These are phyloP conservation scores for Rhytidhysteron rufulum DNA, from an alignment of 2,329 filamentous ascomycete species.

Conservation along the genomic window DNA sequence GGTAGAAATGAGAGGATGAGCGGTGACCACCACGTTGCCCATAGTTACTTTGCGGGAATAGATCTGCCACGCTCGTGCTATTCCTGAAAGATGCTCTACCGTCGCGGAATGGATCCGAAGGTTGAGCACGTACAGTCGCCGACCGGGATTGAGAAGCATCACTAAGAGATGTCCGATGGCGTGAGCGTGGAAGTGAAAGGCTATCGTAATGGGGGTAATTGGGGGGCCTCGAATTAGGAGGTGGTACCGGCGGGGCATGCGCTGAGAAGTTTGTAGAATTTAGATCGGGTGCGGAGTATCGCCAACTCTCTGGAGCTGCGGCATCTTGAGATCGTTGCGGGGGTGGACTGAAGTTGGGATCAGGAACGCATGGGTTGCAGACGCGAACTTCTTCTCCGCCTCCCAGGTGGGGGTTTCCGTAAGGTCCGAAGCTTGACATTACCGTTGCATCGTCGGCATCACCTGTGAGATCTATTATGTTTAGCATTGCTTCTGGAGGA, in stretches of 20 bases:
- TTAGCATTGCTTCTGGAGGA: constrained; percentile 31
- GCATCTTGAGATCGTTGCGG: constrained; percentile 38
- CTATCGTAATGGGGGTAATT: no score
- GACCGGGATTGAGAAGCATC: constrained; percentile 12
- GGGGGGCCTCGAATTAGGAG: neutral
- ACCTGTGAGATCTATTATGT: constrained; percentile 44
- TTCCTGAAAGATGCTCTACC: constrained; percentile 23
- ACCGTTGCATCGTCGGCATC: constrained; percentile 31
- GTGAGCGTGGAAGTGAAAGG: no score
- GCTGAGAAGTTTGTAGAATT: neutral
- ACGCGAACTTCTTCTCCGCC: constrained; percentile 66
- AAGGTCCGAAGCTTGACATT: constrained; percentile 24
- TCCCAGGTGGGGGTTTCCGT: constrained; percentile 50
- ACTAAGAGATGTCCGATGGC: constrained; percentile 19
- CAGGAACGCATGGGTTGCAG: constrained; percentile 70
- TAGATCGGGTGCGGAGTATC: neutral
- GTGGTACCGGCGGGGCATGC: neutral
- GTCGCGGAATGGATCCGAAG: constrained; percentile 18
- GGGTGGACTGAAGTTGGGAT: constrained; percentile 60
- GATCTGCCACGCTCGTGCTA: constrained; percentile 16
- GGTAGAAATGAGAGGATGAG: neutral
- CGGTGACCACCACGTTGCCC: neutral
- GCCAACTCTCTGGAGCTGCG: neutral
- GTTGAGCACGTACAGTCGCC: constrained; percentile 16
- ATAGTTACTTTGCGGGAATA: constrained; percentile 15